phyloP scores from a whole-genome alignment of 495 filamentous ascomycete species.

The Eremomyces bilateralis region DNA sequence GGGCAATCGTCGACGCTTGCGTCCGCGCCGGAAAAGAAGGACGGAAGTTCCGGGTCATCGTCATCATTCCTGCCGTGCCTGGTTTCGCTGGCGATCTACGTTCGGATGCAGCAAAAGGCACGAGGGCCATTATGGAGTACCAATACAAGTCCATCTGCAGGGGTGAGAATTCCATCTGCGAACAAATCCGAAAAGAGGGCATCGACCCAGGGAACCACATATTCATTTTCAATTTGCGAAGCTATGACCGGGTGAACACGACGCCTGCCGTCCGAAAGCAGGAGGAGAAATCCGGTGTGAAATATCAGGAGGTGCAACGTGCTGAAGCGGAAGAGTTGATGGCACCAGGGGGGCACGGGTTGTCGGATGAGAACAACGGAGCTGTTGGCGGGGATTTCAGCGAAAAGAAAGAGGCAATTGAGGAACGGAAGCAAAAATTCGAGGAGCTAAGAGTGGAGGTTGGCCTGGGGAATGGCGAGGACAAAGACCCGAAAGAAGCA shows the following conservation, averaged over 20 bases:
- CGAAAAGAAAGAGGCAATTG: conserved; percentile 20
- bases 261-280: conserved; percentile 43
- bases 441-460: conserved; percentile 28
- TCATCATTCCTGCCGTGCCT: conserved; percentile 74
- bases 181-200: conserved; percentile 51
- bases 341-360: conserved; percentile 45
- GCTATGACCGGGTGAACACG: conserved; percentile 76
- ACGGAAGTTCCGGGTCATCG: conserved; percentile 78
- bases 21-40: conserved; percentile 61
- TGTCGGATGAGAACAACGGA: conserved; percentile 18
- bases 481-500: conserved; percentile 19
- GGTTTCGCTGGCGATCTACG: conserved; percentile 85
- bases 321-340: conserved; percentile 73
- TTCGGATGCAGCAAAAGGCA: conserved; percentile 61
- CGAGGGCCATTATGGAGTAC: conserved; percentile 93
- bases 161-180: conserved; percentile 75
- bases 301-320: conserved; percentile 65
- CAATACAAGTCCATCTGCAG: conserved; percentile 91
- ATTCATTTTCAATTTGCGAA: conserved; percentile 78
- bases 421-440: conserved; percentile 41
- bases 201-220: conserved; percentile 64
- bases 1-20: conserved; percentile 74
- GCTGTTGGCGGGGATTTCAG: too few species aligned
- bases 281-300: conserved; percentile 59
- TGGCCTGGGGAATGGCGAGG: too few species aligned